Conservation (phyloP, 2,329 filamentous ascomycete species). For the Penicillium sp. region DNA sequence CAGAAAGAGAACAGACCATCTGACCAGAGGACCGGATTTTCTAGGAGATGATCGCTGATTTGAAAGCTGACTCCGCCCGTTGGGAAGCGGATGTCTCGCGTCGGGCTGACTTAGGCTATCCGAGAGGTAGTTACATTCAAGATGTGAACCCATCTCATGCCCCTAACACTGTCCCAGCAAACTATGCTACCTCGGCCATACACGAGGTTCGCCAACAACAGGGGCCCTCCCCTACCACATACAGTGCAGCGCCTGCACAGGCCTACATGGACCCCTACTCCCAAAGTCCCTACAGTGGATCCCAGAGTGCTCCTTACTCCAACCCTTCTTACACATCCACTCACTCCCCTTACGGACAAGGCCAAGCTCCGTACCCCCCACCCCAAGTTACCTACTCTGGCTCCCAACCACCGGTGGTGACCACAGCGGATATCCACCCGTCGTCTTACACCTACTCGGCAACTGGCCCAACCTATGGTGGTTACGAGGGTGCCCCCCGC, state of each 20-base stretch:
- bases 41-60: slow-evolving; percentile 58
- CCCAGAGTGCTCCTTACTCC: slow-evolving; percentile 38
- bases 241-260: slow-evolving; percentile 35
- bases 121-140: slow-evolving; percentile 46
- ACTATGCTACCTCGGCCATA: slow-evolving; percentile 39
- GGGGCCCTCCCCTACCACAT: slow-evolving; percentile 42
- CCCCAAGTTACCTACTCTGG: slow-evolving; percentile 37
- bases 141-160: slow-evolving; percentile 38
- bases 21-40: slow-evolving; percentile 22
- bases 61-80: slow-evolving; percentile 55
- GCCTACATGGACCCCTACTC: slow-evolving; percentile 41
- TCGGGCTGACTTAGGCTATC: slow-evolving; percentile 44
- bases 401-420: slow-evolving; percentile 40
- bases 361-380: slow-evolving; percentile 40
- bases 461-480: slow-evolving; percentile 38
- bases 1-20: slow-evolving; percentile 16
- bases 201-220: slow-evolving; percentile 43
- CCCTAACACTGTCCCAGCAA: slow-evolving; percentile 42
- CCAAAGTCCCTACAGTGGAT: slow-evolving; percentile 35
- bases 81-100: slow-evolving; percentile 51
- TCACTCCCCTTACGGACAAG: slow-evolving; percentile 39
- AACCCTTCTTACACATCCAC: slow-evolving; percentile 34
- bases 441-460: slow-evolving; percentile 43
- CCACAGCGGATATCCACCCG: slow-evolving; percentile 41
- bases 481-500: slow-evolving; percentile 39